Evolutionary conservation across 2,329 filamentous ascomycete species (phyloP).

Genomic region (Phialophora tarda): DNA sequence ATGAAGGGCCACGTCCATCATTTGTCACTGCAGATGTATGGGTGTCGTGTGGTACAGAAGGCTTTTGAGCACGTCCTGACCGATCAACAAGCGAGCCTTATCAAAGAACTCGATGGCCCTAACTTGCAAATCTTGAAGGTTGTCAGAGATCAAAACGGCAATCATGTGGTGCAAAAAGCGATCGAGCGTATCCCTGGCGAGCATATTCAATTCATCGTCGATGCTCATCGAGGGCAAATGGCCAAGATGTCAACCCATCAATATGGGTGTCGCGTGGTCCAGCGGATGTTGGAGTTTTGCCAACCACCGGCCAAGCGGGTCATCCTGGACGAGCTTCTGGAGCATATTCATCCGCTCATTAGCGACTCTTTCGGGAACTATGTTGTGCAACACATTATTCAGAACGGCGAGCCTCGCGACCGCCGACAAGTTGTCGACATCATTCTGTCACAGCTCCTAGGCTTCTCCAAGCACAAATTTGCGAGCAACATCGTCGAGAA

Average conservation of each 20-base stretch:
- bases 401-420: conserved; percentile 75
- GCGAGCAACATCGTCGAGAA: conserved; percentile 98
- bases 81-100: conserved; percentile 85
- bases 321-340: conserved; percentile 80
- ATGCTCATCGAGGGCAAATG: conserved; percentile 77
- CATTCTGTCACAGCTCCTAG: conserved; percentile 73
- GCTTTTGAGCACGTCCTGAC: conserved; percentile 87
- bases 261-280: conserved; percentile 91
- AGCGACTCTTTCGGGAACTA: conserved; percentile 94
- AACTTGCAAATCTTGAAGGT: conserved; percentile 76
- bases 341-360: conserved; percentile 73
- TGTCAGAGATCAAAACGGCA: conserved; percentile 87
- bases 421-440: conserved; percentile 73
- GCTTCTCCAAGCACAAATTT: conserved; percentile 90
- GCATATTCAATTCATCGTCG: conserved; percentile 83
- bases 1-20: conserved; percentile 86
- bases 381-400: conserved; percentile 89
- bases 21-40: conserved; percentile 87
- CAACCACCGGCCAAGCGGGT: conserved; percentile 71
- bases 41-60: conserved; percentile 95
- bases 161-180: conserved; percentile 95
- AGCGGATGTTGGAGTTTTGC: conserved; percentile 86
- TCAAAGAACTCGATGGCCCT: conserved; percentile 86
- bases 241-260: conserved; percentile 75
- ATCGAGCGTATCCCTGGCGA: conserved; percentile 79